These are phyloP conservation scores for Canna indica DNA, from an alignment of 176 grass and related monocot genomes.

Conservation along the genomic window DNA sequence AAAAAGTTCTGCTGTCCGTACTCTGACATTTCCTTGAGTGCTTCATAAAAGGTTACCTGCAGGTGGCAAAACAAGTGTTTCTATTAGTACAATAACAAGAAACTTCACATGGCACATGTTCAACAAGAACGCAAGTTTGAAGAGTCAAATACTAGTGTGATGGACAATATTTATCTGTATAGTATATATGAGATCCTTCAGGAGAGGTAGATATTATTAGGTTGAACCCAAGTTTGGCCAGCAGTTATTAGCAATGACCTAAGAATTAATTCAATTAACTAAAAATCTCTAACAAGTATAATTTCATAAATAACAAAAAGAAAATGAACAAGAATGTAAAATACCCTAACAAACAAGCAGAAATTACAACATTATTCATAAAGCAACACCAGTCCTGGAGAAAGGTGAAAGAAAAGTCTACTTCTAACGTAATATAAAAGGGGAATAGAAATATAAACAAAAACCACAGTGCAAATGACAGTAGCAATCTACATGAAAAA, in stretches of 20 bases:
- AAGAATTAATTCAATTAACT: too few relatives aligned
- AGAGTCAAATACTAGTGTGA: background rate
- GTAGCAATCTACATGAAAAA: background rate
- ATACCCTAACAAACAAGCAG: background rate
- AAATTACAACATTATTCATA: background rate
- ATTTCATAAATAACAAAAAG: too few relatives aligned
- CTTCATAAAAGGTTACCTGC: slow-evolving; percentile 93
- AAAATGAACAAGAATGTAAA: background rate
- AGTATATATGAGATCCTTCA: too few relatives aligned
- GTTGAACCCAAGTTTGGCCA: background rate
- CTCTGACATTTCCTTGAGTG: slow-evolving; percentile 49
- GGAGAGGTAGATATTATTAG: background rate
- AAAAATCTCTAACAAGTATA: too few relatives aligned
- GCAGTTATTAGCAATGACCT: background rate
- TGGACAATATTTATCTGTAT: too few relatives aligned
- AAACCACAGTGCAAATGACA: background rate
- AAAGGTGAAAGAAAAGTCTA: background rate
- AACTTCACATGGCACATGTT: background rate
- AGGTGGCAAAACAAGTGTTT: slow-evolving; percentile 23
- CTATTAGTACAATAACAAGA: background rate
- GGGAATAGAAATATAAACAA: too few relatives aligned
- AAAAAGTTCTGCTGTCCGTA: slow-evolving; percentile 61
- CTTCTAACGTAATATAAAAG: background rate
- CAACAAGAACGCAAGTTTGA: background rate
- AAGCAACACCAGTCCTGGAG: background rate